These are phyloP conservation scores for Chaetomium sp. DNA, from an alignment of 2,329 filamentous ascomycete species.

Conservation along the genomic window DNA sequence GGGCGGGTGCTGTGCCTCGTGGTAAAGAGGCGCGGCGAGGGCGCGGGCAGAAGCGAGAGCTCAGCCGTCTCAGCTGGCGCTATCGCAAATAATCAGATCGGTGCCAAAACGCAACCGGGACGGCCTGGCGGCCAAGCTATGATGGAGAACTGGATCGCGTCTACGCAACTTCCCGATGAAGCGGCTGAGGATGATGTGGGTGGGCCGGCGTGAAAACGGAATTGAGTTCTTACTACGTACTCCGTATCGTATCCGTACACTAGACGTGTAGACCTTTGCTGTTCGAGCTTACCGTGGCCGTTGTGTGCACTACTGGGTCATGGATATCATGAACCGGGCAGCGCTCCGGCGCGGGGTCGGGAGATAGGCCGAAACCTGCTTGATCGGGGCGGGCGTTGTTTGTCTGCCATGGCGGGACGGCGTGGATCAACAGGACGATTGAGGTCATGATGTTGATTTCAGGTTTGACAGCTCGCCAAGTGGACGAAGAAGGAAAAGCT, in stretches of 20 bases:
- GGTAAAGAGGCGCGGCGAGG: slow-evolving; percentile 58
- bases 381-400: slow-evolving; percentile 2
- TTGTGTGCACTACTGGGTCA: no score
- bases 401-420: not conserved
- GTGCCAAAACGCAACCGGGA: slow-evolving; percentile 13
- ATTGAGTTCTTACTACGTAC: not conserved
- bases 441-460: slow-evolving; percentile 9
- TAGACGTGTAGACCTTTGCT: no score
- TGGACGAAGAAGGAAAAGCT: not conserved
- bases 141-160: slow-evolving; percentile 81
- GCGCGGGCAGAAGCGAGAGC: slow-evolving; percentile 26
- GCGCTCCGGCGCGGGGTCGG: not conserved
- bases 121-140: slow-evolving; percentile 53
- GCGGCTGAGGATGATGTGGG: slow-evolving; percentile 27
- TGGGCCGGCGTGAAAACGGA: slow-evolving; percentile 7
- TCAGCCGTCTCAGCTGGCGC: slow-evolving; percentile 9
- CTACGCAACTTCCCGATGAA: slow-evolving; percentile 58
- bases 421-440: slow-evolving; percentile 7
- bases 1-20: slow-evolving; percentile 88
- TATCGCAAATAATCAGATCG: no score
- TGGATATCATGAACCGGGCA: no score
- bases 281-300: no score
- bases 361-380: not conserved
- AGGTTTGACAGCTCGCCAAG: not conserved
- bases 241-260: not conserved